Evolutionary conservation across 2,329 filamentous ascomycete genomes (phyloP), one percentile per base, ranked within the genome.

Genomic region (Ceratocystiopsis brevicomis): DNA sequence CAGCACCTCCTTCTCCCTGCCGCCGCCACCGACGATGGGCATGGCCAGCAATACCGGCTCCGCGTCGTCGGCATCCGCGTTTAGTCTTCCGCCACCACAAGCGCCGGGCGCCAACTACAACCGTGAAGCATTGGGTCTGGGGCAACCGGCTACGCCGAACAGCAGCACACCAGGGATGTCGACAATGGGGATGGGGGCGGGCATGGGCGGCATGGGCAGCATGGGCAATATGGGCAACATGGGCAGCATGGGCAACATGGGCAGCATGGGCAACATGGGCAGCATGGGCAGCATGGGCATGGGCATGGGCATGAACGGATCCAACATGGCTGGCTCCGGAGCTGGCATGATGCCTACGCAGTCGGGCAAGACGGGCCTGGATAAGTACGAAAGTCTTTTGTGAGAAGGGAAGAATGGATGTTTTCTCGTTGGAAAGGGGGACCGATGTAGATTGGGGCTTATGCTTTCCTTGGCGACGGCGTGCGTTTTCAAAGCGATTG

Each of bases 321-420:
- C 47, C 35, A 38, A 33, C 11, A 48, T 39, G 40, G 33, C 16
- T 30, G 38, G 37, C 10, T 13, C 12, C 17, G 47, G 12, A 5
- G 10, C 45, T 37, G 45, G 46, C 43, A 51, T 53, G 50, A 54
- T 56, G 50, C 49, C 53, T 19, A 54, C 47, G 35, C 59, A 57
- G 44, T 55, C 55, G 36, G 46, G 57, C 45, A 67, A 65, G 52
- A 66, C 67, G 6, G 74, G 76, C 0, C 61, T 81, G 59, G 75
- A 78, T 57, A 77, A 76, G 59, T 81, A 80, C 50, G 70, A 77
- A 57, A 81, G 77, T 60, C 55, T 81, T 50, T 57, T 81, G 51
- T 80, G 61, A 43, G 18, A 21, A 21, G 19, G 19, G 19, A 21
- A 6, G 15, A 18, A 10, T 13, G 16, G 42, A 36, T 21, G 25